Percentiles rank a stretch among this genome's conserved stretches.
Conservation (phyloP, 805 yeast genomes). For the Candida ulmi region DNA sequence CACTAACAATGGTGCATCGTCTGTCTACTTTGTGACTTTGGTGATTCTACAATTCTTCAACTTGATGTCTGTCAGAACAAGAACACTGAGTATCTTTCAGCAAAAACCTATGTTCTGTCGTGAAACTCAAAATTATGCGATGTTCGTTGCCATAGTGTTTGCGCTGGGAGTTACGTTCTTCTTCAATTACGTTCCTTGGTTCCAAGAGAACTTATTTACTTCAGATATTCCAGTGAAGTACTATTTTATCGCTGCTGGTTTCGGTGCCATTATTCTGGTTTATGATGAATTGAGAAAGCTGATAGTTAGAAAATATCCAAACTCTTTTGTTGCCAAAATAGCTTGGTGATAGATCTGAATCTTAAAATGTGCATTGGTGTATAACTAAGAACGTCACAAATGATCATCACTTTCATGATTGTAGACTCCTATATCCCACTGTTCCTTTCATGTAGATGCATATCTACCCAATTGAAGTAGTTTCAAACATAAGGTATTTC, state of each 20-base stretch:
- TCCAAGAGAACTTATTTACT: slow-evolving; percentile 31
- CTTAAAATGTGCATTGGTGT: no score
- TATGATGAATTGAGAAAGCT: slow-evolving; percentile 40
- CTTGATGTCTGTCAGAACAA: slow-evolving; percentile 36
- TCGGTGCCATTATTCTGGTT: slow-evolving; percentile 33
- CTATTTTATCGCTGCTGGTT: slow-evolving; percentile 40
- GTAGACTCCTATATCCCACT: no score
- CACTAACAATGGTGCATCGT: slow-evolving; percentile 30
- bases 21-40: slow-evolving; percentile 41
- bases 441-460: no score
- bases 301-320: slow-evolving; percentile 32
- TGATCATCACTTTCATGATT: no score
- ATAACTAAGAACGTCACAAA: no score
- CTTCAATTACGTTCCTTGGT: slow-evolving; percentile 37
- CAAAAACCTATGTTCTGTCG: slow-evolving; percentile 32
- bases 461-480: no score
- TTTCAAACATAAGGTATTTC: no score
- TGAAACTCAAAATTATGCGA: slow-evolving; percentile 14
- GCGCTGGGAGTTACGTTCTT: slow-evolving; percentile 35
- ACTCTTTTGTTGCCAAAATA: slow-evolving; percentile 29
- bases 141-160: slow-evolving; percentile 30
- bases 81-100: slow-evolving; percentile 36
- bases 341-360: slow-evolving; percentile 40
- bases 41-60: slow-evolving; percentile 44
- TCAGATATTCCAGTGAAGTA: slow-evolving; percentile 38